A percentile compares a stretch with the other conserved stretches of the same genome.
phyloP scores from a whole-genome alignment of 768 basidiomycete genomes.

The Hygrocybe coccinea region DNA sequence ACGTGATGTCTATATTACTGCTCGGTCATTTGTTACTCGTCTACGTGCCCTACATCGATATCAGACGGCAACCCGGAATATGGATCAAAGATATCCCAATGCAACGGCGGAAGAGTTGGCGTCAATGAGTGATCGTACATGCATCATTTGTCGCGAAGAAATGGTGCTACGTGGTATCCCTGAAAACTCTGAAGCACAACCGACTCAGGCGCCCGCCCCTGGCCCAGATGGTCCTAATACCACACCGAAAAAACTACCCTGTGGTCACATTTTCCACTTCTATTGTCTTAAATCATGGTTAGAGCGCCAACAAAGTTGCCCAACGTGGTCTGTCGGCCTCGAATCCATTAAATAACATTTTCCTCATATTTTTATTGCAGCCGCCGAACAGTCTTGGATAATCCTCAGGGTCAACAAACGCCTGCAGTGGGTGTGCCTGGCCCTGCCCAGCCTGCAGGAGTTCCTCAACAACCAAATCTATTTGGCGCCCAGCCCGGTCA shows the following conservation, averaged over 20 bases:
- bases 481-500: constrained; percentile 28
- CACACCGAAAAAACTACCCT: constrained; percentile 93
- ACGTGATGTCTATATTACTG: constrained; percentile 94
- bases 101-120: constrained; percentile 82
- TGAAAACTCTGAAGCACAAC: constrained; percentile 11
- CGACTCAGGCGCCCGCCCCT: constrained; percentile 23
- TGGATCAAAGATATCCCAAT: constrained; percentile 94
- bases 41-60: constrained; percentile 87
- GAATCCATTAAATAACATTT: constrained; percentile 10
- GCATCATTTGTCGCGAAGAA: constrained; percentile 98
- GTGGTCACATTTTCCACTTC: constrained; percentile 98
- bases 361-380: constrained; percentile 32
- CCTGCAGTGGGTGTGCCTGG: constrained; percentile 28
- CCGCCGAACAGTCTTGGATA: constrained; percentile 72
- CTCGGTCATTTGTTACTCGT: constrained; percentile 84
- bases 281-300: constrained; percentile 96
- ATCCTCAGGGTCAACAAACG: constrained; percentile 32
- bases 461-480: constrained; percentile 31
- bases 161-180: constrained; percentile 51
- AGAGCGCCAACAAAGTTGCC: constrained; percentile 97
- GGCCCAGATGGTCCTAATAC: constrained; percentile 76
- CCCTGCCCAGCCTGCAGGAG: constrained; percentile 20
- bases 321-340: constrained; percentile 74
- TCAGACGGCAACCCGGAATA: constrained; percentile 89
- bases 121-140: constrained; percentile 81